Evolutionary conservation across 1,284 basidiomycete genomes (phyloP), one percentile per base, ranked within the genome.

Genomic region (Wolfiporia cocos): DNA sequence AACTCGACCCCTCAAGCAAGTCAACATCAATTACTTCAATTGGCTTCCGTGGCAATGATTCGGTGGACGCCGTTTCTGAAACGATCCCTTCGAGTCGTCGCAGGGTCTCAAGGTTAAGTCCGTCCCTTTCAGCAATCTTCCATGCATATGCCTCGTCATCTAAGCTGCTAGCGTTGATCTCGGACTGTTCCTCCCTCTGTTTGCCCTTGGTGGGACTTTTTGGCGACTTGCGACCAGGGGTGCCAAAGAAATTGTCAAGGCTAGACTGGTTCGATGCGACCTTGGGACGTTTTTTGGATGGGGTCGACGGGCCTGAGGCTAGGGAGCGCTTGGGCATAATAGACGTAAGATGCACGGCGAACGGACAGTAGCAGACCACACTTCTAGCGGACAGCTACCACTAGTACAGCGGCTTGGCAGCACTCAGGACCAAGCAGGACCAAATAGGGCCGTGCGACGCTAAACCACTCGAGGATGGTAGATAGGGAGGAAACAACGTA

Each of bases 21-120:
- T 61, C 59, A 12, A 63, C 56, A 49, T 61, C 57, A 47, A 61
- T 61, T 39, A 63, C 52, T 45, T 60, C 57, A 21, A 42, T 39
- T n/a, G 37, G 42, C 30, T 37, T 44, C n/a, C n/a, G 41, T 20
- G 20, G 36, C 36, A 36, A 37, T 36, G 22, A 37, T 20, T 43
- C 26, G 20, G 33, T 7, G 23, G 49, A 40, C 39, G 37, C 29
- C 15, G 37, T 43, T 19, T 39, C 23, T 29, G 14, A 21, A 22
- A 43, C 43, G 24, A 28, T 21, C 18, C 40, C 33, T 46, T 57
- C 57, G 37, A 57, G 51, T 34, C 47, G 48, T 17, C 44, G 47
- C 29, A 59, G 49, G 28, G 46, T 46, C 10, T 56, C 45, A 18
- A 56, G 28, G 45, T 58, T 52, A 26, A 57, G 46, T 9, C 57